Base-by-base conservation (phyloP, 768 basidiomycete genomes). In the Agrocybe praecox region DNA sequence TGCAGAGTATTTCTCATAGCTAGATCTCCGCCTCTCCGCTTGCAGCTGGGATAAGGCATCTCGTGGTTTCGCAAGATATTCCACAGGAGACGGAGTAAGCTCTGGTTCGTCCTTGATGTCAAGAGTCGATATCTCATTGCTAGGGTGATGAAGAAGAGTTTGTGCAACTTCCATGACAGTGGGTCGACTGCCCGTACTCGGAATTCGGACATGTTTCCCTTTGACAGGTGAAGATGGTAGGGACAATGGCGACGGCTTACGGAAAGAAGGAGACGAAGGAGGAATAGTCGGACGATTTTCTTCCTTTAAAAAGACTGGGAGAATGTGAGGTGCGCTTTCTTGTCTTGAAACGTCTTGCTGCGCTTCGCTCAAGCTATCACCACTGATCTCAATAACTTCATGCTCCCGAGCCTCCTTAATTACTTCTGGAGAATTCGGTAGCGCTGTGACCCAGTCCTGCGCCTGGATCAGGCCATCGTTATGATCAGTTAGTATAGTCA, bases 101-200 rank as follows among this genome's bases (percentile, higher is more conserved):
- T 29, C 46, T 12, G 19, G 44, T n/a, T 26, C 26, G 12, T 40
- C 26, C 29, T 18, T 33, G 17, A 21, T 8, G 19, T 33, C 40
- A 3, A 18, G 23, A 15, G 32, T 12, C 6, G 40, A 48, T 10
- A 11, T 24, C 22, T 50, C 49, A 8, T 22, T 58, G 36, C n/a
- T 40, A 11, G 44, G 51, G 21, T 49, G 59, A 26, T 80, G 76
- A 32, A 67, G 75, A 52, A 90, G 67, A 9, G 82, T 80, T 66
- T 86, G 87, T 2, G 88, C 89, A 11, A 92, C 83, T 42, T 92
- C 89, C 90, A 92, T 92, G 21, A 85, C 89, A 14, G 85, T 83
- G 18, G 87, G 83, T 57, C 91, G 76, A 51, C 81, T 84, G 15
- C 88, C 88, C 6, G 88, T 82, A 63, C 83, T 89, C 5, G 88